Evolutionary conservation across 805 yeast genomes (phyloP), one percentile per base, ranked within the genome.

Genomic region (Pichia rugopelliculosa): DNA sequence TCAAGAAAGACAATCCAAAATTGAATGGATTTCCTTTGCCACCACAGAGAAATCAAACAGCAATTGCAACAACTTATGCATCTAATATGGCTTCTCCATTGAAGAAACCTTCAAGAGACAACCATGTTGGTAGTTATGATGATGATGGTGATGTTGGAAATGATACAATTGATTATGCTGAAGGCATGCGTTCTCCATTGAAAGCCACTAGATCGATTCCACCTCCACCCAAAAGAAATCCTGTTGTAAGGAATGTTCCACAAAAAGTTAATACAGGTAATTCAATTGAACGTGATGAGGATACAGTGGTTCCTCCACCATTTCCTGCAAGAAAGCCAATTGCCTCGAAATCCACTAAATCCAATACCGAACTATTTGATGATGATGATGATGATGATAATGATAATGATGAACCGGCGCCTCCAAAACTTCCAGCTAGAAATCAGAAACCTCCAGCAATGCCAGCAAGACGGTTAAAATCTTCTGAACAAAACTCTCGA

Each of bases 101-200:
- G 20, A 22, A 33, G 17, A 42, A 41, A n/a, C 10, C 18, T 13
- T 15, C 18, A 30, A 30, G 34, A n/a, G 10, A 30, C 6, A n/a
- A 30, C n/a, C 3, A 30, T 30, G 9, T 6, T 30, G n/a, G n/a
- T 8, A n/a, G n/a, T n/a, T n/a, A 30, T 30, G 15, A 4, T 27
- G 33, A 7, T 27, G 3, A 3, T 27, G 34, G 9, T 8, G 18
- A 30, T 30, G 18, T 30, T 30, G 34, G 34, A 20, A 26, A 21
- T 20, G 51, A 39, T 11, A 37, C 50, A 10, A 39, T 38, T 41
- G 42, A 39, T 42, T 47, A 27, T 42, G 50, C 50, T 3, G 50
- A 47, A 47, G 50, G 50, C 26, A 47, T 47, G 50, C 41, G 50
- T 12, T 47, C 50, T 23, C 50, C 50, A 23, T 22, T 43, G 23